A percentile compares a stretch with the other conserved stretches of the same genome.
These are phyloP conservation scores for Thinopyrum elongatum DNA, from an alignment of 176 grass and related monocot species.

Conservation along the genomic window DNA sequence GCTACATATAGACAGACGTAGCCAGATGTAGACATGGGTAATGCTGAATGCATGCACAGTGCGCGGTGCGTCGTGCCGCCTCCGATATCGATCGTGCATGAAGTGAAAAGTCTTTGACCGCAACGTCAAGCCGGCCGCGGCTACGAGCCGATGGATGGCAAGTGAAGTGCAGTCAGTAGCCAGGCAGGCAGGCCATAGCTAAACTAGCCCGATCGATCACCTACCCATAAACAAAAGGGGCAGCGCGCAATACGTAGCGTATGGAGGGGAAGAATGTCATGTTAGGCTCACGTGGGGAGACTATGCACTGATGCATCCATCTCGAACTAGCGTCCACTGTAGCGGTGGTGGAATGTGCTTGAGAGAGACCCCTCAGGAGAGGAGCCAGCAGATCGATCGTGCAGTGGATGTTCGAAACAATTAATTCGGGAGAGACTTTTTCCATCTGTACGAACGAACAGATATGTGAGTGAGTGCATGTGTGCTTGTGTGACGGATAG, in stretches of 20 bases:
- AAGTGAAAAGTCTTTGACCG: conserved; percentile 37
- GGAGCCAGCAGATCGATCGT: not conserved
- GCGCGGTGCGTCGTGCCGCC: conserved; percentile 27
- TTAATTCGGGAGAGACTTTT: not conserved
- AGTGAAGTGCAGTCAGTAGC: conserved; percentile 30
- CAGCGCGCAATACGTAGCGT: conserved; percentile 23
- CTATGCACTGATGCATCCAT: not conserved
- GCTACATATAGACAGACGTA: not conserved
- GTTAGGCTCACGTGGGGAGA: conserved; percentile 39
- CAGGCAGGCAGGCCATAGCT: not conserved
- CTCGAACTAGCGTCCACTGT: not conserved
- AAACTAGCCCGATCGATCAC: not conserved
- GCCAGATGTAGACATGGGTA: not conserved
- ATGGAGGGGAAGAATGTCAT: conserved; percentile 44
- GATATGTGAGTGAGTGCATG: not conserved
- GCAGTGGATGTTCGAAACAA: not conserved
- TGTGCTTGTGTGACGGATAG: not conserved
- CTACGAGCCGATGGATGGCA: not conserved
- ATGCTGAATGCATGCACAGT: conserved; percentile 40
- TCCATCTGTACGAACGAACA: not conserved
- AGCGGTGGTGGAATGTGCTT: conserved; percentile 38
- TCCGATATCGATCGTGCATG: not conserved
- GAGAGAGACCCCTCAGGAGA: conserved; percentile 29
- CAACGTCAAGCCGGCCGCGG: conserved; percentile 20
- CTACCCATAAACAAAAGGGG: conserved; percentile 7